Evolutionary conservation across 768 basidiomycete genomes (phyloP), one percentile per base, ranked within the genome.

Genomic region (Leccinum disarticulatum): DNA sequence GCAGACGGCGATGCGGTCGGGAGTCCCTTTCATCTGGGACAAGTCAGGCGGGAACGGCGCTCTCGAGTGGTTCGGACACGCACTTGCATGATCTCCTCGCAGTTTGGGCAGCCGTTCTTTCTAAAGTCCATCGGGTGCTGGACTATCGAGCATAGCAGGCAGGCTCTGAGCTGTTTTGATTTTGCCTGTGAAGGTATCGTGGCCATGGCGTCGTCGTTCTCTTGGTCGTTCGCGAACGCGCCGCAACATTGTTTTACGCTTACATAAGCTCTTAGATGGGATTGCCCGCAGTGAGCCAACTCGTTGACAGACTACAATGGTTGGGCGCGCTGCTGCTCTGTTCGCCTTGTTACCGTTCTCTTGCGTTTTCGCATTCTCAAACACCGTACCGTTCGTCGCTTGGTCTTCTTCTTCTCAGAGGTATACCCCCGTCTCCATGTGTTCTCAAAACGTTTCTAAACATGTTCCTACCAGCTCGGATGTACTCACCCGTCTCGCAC

Each of bases 11-110:
- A 98, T 90, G 22, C 92, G 83, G 61, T 98, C 97, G 6, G 84
- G 79, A 54, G 85, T 90, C 22, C 88, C 88, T 76, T 93, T 91
- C 86, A 98, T 88, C 95, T 98, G 64, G 35, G 35, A 52, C n/a
- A 15, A 27, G 19, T 55, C 31, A 22, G 33, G 33, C 38, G 52
- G 36, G 41, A 61, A 61, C n/a, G 27, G 13, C 25, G 13, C 47
- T 13, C 52, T 30, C 4, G 14, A 53, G 6, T 28, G 25, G 19
- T 38, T 22, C 22, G 38, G 38, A 31, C 7, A 72, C 83, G 57
- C 60, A 95, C 96, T 81, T 95, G 90, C 73, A 98, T 83, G 64
- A 95, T 81, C 70, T 96, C 93, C 66, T 98, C 96, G 70, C 97
- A 99, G 73, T 99, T 99, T 48, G 96, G 96, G 72, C 97, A 99